Base-by-base conservation (phyloP, 2,329 filamentous ascomycete species). In the Aspergillus sp. region DNA sequence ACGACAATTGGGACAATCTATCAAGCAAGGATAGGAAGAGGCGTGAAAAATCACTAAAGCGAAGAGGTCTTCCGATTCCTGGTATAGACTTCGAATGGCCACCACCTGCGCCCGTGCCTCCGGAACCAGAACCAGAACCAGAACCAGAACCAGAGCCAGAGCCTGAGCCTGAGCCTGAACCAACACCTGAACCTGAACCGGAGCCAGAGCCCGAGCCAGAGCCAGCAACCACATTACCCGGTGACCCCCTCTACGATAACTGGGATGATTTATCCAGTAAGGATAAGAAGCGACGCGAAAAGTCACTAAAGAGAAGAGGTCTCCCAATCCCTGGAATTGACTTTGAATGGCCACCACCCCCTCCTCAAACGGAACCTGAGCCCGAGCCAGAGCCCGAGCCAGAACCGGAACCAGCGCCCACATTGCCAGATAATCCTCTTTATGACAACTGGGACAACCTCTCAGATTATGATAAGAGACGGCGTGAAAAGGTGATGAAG, bases 401-500 rank as follows among this genome's bases (percentile, higher is more conserved):
- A 30, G 47, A 55, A 20, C 51, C 59, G 0, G 58, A 60, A 38
- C 47, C 52, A 30, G 54, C 51, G 7, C 61, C 61, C 7, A 56
- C 56, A 22, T 58, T 67, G 49, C 63, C 64, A 33, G 66, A 68
- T 23, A 67, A 69, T 32, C 65, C 69, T 39, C 53, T 65, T 2
- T 65, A 68, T 39, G 64, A 67, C 12, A 53, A 56, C 7, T 72
- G 65, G 64, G 52, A 55, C 7, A 58, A 49, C 13, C 58, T 67
- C 47, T 63, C 60, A 22, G 65, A 67, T 2, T 71, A 72, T 46
- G 69, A 74, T 5, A 71, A 73, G 44, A 74, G 76, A 56, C 71
- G 70, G 53, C 69, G 70, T 47, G 67, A 71, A 43, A 63, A 60
- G 47, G 52, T 54, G 23, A 25, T 64, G 7, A 52, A 49, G 4